Conservation (phyloP, 192 early-diverging fungal species). For the Kappamyces sp. region DNA sequence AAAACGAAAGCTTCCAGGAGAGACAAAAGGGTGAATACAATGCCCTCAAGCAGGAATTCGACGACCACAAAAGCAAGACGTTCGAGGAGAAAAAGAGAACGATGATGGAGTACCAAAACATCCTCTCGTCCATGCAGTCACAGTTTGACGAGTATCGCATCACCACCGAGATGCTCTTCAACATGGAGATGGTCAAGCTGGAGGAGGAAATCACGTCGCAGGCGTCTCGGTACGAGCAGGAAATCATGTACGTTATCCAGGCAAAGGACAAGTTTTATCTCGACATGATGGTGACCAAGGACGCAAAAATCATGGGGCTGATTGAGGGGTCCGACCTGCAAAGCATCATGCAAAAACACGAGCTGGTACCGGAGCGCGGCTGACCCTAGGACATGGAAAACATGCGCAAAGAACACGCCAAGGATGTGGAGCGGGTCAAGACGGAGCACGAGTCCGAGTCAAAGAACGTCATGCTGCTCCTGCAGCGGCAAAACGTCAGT, state of each 20-base stretch:
- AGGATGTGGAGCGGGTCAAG: conserved; percentile 56
- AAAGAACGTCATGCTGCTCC: conserved; percentile 47
- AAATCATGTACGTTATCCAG: conserved; percentile 59
- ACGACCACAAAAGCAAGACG: conserved; percentile 35
- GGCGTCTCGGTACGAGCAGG: conserved; percentile 50
- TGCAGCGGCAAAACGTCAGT: conserved; percentile 53
- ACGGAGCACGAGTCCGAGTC: conserved; percentile 55
- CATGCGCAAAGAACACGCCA: conserved; percentile 49
- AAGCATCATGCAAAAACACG: conserved; percentile 57
- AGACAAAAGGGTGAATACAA: conserved; percentile 45
- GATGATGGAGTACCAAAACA: conserved; percentile 45
- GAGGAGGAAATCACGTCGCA: conserved; percentile 54
- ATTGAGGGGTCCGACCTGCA: conserved; percentile 58
- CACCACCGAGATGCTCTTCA: conserved; percentile 52
- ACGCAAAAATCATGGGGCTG: conserved; percentile 60
- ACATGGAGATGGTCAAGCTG: conserved; percentile 47
- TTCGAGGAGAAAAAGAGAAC: conserved; percentile 53
- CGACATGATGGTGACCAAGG: conserved; percentile 62
- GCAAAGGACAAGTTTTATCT: conserved; percentile 62
- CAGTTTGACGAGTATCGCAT: conserved; percentile 58
- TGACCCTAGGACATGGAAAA: conserved; percentile 50
- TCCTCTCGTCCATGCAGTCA: conserved; percentile 48
- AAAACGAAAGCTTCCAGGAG: conserved; percentile 43
- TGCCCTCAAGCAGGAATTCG: conserved; percentile 35
- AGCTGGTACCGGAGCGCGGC: conserved; percentile 30